Conservation (phyloP, 768 basidiomycete genomes). For the Agaricus subrufescens region DNA sequence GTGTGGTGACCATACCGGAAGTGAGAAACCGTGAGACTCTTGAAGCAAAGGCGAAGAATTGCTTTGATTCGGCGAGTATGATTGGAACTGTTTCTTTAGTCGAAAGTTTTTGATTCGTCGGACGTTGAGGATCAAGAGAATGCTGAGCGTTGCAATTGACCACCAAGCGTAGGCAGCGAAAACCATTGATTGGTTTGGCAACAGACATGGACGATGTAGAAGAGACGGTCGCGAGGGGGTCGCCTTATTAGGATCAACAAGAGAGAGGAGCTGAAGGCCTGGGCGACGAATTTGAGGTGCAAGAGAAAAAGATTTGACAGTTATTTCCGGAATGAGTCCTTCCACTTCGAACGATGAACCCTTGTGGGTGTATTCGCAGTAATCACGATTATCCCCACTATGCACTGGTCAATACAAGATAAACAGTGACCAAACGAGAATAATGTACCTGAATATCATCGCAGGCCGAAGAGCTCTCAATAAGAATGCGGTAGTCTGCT, state of each 20-base stretch:
- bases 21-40: neutral
- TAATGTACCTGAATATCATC: conserved; percentile 61
- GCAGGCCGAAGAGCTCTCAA: conserved; percentile 62
- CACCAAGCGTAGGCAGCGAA: conserved; percentile 29
- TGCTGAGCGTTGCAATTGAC: conserved; percentile 58
- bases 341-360: conserved; percentile 15
- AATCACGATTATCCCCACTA: conserved; percentile 90
- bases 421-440: neutral
- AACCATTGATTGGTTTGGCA: conserved; percentile 69
- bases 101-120: conserved; percentile 42
- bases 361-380: conserved; percentile 60
- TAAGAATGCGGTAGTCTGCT: conserved; percentile 72
- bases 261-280: conserved; percentile 82
- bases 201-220: conserved; percentile 64
- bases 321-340: conserved; percentile 62
- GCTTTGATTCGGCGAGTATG: conserved; percentile 12
- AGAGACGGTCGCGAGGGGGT: conserved; percentile 37
- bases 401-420: neutral
- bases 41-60: neutral
- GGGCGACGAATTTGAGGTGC: conserved; percentile 67
- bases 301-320: conserved; percentile 84
- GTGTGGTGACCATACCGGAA: conserved; percentile 11
- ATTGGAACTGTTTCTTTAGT: conserved; percentile 15
- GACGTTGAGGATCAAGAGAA: conserved; percentile 46
- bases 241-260: conserved; percentile 33